phyloP scores from a whole-genome alignment of 2,329 filamentous ascomycete genomes.

The Neocucurbitaria cava region DNA sequence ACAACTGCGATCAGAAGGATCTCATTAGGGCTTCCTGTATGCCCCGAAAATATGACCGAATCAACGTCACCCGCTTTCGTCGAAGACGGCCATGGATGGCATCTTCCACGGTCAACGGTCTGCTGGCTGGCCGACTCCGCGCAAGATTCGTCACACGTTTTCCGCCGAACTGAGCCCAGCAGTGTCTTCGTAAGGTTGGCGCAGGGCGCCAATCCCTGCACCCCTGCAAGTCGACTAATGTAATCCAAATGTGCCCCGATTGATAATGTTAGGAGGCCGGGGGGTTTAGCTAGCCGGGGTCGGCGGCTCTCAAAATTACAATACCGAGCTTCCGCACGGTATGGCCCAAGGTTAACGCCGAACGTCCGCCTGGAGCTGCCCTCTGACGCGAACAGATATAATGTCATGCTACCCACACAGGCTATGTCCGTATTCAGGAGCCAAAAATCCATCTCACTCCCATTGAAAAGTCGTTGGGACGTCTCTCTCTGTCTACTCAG shows the following conservation, averaged over 20 bases:
- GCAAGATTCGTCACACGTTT: constrained; percentile 41
- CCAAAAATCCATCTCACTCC: constrained; percentile 31
- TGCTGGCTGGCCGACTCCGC: constrained; percentile 40
- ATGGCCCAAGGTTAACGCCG: constrained; percentile 38
- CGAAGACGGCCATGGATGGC: constrained; percentile 22
- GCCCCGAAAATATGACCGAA: constrained; percentile 21
- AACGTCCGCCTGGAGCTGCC: constrained; percentile 46
- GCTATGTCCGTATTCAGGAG: constrained; percentile 37
- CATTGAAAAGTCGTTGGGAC: constrained; percentile 7
- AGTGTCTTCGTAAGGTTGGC: constrained; percentile 47
- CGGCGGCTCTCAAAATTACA: constrained; percentile 39
- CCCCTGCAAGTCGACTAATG: constrained; percentile 39
- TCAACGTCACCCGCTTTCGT: constrained; percentile 26
- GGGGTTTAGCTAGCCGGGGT: constrained; percentile 34
- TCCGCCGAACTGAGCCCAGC: constrained; percentile 37
- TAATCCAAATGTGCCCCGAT: constrained; percentile 45
- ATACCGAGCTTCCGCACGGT: constrained; percentile 32
- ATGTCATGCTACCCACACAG: constrained; percentile 45
- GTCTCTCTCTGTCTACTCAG: constrained; percentile 7
- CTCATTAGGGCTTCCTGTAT: constrained; percentile 4
- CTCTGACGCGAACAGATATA: constrained; percentile 50
- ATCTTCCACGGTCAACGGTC: constrained; percentile 30
- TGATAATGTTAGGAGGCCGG: constrained; percentile 39
- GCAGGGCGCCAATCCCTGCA: constrained; percentile 41
- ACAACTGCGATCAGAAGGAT: constrained; percentile 17